These are phyloP conservation scores for Neonothopanus nambi DNA, from an alignment of 1,284 basidiomycete genomes.

Conservation along the genomic window DNA sequence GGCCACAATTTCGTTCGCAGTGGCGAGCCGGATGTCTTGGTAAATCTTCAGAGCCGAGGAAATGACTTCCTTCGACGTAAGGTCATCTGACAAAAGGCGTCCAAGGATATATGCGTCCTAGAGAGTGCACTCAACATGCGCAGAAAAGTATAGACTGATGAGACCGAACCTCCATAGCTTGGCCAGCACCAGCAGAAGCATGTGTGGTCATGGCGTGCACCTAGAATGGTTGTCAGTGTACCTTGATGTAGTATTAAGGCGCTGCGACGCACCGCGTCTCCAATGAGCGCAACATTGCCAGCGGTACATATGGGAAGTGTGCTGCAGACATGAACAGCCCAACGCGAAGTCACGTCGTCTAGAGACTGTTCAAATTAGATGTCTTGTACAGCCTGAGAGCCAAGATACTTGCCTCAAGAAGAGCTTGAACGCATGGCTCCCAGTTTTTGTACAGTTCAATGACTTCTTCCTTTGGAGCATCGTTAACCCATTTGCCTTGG, in stretches of 20 bases:
- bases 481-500: slow-evolving; percentile 43
- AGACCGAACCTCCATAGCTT: slow-evolving; percentile 50
- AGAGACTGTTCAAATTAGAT: slow-evolving; percentile 6
- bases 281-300: slow-evolving; percentile 39
- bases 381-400: neutral
- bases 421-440: slow-evolving; percentile 46
- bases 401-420: slow-evolving; percentile 40
- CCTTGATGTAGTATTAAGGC: neutral
- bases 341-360: slow-evolving; percentile 37
- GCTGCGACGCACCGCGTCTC: slow-evolving; percentile 41
- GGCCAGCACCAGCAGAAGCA: slow-evolving; percentile 54
- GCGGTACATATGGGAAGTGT: slow-evolving; percentile 39
- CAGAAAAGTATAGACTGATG: neutral
- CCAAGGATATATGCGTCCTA: slow-evolving; percentile 55
- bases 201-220: slow-evolving; percentile 53
- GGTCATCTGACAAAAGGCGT: neutral
- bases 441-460: slow-evolving; percentile 37
- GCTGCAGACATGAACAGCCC: slow-evolving; percentile 44
- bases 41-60: neutral
- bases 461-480: slow-evolving; percentile 37
- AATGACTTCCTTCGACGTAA: neutral
- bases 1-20: neutral
- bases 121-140: slow-evolving; percentile 1
- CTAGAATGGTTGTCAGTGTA: slow-evolving; percentile 28
- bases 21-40: neutral